These are phyloP conservation scores for Isatis lusitanica DNA, from an alignment of 441 rosid genomes.

Conservation along the genomic window DNA sequence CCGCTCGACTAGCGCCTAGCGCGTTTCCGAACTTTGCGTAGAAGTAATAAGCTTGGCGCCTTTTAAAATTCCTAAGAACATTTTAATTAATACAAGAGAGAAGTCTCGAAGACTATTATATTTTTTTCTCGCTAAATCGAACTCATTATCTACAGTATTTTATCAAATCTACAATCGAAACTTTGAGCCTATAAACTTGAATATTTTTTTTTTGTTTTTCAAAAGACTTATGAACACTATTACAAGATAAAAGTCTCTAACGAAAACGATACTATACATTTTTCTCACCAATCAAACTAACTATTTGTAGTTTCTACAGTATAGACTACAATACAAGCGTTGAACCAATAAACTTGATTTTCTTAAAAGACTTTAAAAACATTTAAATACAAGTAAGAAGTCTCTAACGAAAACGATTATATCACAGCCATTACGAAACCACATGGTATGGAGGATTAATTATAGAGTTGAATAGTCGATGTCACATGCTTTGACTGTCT, in stretches of 20 bases:
- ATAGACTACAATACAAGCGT: neutral
- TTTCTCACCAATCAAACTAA: neutral
- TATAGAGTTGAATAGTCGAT: slow-evolving; percentile 35
- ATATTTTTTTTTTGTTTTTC: no score
- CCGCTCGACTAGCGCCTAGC: no score
- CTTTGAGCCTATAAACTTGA: no score
- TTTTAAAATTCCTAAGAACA: no score
- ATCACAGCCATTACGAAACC: slow-evolving; percentile 20
- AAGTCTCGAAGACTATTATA: no score
- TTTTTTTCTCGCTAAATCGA: no score
- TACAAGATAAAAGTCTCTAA: neutral
- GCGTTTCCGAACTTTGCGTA: no score
- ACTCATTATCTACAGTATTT: no score
- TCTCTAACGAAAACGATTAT: slow-evolving; percentile 17
- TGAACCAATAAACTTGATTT: neutral
- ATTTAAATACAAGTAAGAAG: slow-evolving; percentile 10
- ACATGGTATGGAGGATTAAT: slow-evolving; percentile 17
- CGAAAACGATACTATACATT: neutral
- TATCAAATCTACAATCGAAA: no score
- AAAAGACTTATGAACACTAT: neutral
- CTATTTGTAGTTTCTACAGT: neutral
- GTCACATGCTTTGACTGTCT: slow-evolving; percentile 39
- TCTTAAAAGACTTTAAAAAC: neutral
- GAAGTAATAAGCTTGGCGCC: no score
- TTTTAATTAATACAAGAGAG: no score